Percentiles rank a stretch among this genome's conserved stretches.
Evolutionary conservation across 352 stramenopile species (phyloP).

Genomic region (Phytophthora foliorum): DNA sequence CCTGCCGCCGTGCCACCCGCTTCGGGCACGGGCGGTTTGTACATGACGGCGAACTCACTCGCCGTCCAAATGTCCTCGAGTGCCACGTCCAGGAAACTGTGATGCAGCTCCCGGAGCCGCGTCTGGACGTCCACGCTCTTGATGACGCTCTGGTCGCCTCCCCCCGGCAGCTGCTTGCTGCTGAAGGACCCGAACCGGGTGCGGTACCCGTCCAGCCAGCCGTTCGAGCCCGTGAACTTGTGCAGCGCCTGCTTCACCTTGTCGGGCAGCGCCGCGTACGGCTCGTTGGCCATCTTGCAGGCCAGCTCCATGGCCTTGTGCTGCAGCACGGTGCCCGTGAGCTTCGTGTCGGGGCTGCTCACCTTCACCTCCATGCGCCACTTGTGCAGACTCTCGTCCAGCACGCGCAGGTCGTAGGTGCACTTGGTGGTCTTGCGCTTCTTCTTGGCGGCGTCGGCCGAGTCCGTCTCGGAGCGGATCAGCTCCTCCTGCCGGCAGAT

Average conservation of each 20-base stretch:
- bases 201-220: constrained; percentile 88
- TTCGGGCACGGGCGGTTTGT: constrained; percentile 47
- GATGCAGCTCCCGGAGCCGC: constrained; percentile 83
- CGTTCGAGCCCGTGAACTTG: constrained; percentile 87
- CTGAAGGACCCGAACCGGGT: constrained; percentile 87
- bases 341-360: constrained; percentile 78
- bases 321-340: constrained; percentile 85
- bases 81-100: constrained; percentile 66
- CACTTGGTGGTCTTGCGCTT: constrained; percentile 89
- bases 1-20: neutral
- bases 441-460: constrained; percentile 87
- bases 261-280: constrained; percentile 72
- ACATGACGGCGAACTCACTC: constrained; percentile 78
- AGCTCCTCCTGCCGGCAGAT: constrained; percentile 87
- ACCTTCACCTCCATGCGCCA: constrained; percentile 90
- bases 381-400: constrained; percentile 90
- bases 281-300: constrained; percentile 79
- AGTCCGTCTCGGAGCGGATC: constrained; percentile 89
- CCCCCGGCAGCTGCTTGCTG: constrained; percentile 64
- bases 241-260: constrained; percentile 77
- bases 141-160: constrained; percentile 67
- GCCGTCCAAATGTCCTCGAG: constrained; percentile 86
- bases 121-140: constrained; percentile 90
- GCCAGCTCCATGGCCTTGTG: constrained; percentile 88
- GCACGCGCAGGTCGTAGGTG: constrained; percentile 81